These are phyloP conservation scores for Spathaspora passalidarum DNA, from an alignment of 805 yeast species.

Conservation along the genomic window DNA sequence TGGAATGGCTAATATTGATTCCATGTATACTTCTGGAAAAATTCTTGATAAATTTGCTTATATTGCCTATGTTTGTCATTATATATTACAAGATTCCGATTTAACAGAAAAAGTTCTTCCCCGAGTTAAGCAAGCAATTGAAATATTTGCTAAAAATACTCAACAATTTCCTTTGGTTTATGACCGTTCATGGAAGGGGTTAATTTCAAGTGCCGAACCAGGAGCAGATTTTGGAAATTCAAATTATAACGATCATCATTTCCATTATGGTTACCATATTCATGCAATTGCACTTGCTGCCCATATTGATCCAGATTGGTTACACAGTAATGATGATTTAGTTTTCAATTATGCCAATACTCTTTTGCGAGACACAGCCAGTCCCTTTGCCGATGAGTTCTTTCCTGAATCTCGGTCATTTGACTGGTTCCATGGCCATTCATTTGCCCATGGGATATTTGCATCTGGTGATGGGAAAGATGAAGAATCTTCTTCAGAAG, in stretches of 20 bases:
- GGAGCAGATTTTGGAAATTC: slow-evolving; percentile 71
- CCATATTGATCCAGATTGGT: slow-evolving; percentile 51
- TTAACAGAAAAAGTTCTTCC: slow-evolving; percentile 53
- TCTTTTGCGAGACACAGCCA: slow-evolving; percentile 65
- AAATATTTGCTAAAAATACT: slow-evolving; percentile 62
- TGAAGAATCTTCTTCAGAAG: slow-evolving; percentile 73
- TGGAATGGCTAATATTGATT: slow-evolving; percentile 62
- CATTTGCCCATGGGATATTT: slow-evolving; percentile 74
- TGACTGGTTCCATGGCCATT: slow-evolving; percentile 77
- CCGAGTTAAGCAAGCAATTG: slow-evolving; percentile 64
- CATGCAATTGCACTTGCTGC: slow-evolving; percentile 70
- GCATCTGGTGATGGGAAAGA: slow-evolving; percentile 74
- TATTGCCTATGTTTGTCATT: slow-evolving; percentile 70
- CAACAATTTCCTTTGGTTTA: slow-evolving; percentile 75
- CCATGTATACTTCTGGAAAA: slow-evolving; percentile 92
- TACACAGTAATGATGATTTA: slow-evolving; percentile 21
- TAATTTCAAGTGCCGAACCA: slow-evolving; percentile 65
- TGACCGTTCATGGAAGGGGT: slow-evolving; percentile 76
- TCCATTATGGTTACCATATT: slow-evolving; percentile 72
- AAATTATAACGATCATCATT: slow-evolving; percentile 72
- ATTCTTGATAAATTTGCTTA: slow-evolving; percentile 86
- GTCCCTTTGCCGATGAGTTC: slow-evolving; percentile 52
- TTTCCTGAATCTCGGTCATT: slow-evolving; percentile 69
- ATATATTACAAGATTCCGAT: slow-evolving; percentile 53
- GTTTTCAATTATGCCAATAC: slow-evolving; percentile 52